Conservation (phyloP, 805 yeast species). For the Ogataea haglerorum region DNA sequence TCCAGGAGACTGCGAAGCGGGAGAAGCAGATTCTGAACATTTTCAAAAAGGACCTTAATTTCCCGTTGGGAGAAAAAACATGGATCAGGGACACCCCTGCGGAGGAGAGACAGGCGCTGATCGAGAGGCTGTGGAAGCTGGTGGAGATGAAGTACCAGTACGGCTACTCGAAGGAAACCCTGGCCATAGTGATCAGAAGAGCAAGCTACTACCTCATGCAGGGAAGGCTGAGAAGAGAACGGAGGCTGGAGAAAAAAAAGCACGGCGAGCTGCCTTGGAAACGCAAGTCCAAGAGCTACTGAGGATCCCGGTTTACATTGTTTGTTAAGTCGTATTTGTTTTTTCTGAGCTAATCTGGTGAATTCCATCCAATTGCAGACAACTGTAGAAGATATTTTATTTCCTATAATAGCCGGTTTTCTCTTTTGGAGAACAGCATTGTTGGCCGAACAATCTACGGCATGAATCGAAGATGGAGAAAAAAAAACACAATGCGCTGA, state of each 20-base stretch:
- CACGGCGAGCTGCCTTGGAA: conserved; percentile 18
- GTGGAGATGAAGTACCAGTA: conserved; percentile 47
- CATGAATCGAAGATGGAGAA: background rate
- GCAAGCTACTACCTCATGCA: conserved; percentile 82
- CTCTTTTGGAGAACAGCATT: background rate
- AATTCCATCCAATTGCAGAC: background rate
- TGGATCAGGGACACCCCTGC: conserved; percentile 80
- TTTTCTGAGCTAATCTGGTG: conserved; percentile 1
- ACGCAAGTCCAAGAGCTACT: conserved; percentile 11
- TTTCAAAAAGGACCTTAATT: conserved; percentile 57
- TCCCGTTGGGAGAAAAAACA: conserved; percentile 71
- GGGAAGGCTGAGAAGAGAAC: conserved; percentile 64
- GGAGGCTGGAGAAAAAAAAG: conserved; percentile 47
- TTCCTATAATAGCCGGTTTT: background rate
- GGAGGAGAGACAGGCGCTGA: conserved; percentile 44
- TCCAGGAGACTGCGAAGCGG: conserved; percentile 53
- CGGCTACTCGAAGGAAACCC: conserved; percentile 49
- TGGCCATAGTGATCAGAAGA: conserved; percentile 74
- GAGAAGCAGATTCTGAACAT: conserved; percentile 52
- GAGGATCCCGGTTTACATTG: conserved; percentile 3
- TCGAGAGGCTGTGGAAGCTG: conserved; percentile 45
- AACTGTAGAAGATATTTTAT: background rate
- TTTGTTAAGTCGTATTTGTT: conserved; percentile 1
- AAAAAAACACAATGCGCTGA: background rate
- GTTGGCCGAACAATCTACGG: background rate